Conservation (phyloP, 2,329 filamentous ascomycete genomes). For the Sporothrix brunneoviolacea region DNA sequence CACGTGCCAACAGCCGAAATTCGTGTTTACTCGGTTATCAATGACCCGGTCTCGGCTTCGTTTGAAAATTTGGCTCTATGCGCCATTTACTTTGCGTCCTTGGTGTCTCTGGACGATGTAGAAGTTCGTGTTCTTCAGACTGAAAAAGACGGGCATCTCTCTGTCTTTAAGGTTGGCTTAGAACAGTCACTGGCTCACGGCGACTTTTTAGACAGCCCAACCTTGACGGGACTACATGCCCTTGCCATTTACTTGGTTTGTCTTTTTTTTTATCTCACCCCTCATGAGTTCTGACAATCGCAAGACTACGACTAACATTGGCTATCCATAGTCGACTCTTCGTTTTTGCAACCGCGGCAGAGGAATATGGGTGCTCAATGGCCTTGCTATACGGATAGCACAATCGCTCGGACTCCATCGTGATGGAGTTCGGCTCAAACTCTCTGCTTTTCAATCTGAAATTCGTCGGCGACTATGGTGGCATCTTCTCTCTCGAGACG, state of each 20-base stretch:
- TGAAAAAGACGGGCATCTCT: background rate
- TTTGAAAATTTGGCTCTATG: background rate
- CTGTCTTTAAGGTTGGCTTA: background rate
- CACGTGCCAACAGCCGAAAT: background rate
- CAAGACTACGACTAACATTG: too few relatives aligned
- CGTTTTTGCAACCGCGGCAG: background rate
- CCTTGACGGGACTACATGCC: background rate
- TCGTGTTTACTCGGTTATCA: background rate
- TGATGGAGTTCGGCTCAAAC: background rate
- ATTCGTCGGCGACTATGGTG: conserved; percentile 2
- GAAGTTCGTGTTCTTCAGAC: background rate
- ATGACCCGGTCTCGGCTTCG: background rate
- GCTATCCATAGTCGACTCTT: too few relatives aligned
- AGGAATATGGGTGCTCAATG: conserved; percentile 1
- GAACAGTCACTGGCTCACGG: background rate
- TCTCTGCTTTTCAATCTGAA: background rate
- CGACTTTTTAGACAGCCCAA: background rate
- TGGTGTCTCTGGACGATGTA: background rate
- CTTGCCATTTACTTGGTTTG: background rate
- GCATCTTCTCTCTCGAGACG: background rate
- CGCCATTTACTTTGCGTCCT: background rate
- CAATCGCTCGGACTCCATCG: conserved; percentile 1
- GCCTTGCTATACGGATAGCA: background rate
- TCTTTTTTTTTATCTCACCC: too few relatives aligned
- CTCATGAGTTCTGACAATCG: too few relatives aligned